phyloP scores from a whole-genome alignment of 352 stramenopile species.

The Phytophthora agathidicida region DNA sequence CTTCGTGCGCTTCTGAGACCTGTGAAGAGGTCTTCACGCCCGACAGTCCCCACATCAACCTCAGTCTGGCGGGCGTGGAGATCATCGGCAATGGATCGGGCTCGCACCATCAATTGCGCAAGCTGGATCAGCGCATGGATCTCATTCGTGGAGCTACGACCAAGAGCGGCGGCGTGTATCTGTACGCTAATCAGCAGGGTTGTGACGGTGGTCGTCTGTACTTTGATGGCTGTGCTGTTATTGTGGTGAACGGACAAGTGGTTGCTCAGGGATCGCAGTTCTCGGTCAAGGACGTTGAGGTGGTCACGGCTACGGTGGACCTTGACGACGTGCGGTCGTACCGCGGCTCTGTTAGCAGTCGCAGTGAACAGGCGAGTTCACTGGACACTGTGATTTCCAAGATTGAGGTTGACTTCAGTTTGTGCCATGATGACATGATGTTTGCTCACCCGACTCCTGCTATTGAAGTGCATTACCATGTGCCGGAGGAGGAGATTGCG shows the following conservation, averaged over 20 bases:
- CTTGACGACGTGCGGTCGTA: slow-evolving; percentile 98
- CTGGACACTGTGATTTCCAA: slow-evolving; percentile 71
- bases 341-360: slow-evolving; percentile 92
- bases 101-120: slow-evolving; percentile 97
- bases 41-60: slow-evolving; percentile 94
- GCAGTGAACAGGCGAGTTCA: slow-evolving; percentile 94
- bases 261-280: slow-evolving; percentile 98
- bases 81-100: slow-evolving; percentile 98
- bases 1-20: slow-evolving; percentile 92
- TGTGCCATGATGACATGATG: slow-evolving; percentile 68
- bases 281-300: slow-evolving; percentile 95
- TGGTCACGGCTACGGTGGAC: slow-evolving; percentile 97
- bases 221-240: slow-evolving; percentile 97
- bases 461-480: slow-evolving; percentile 82
- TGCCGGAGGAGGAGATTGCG: slow-evolving; percentile 97
- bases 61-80: slow-evolving; percentile 94
- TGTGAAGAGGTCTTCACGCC: slow-evolving; percentile 99
- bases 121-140: slow-evolving; percentile 92
- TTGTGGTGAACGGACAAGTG: slow-evolving; percentile 97
- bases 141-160: slow-evolving; percentile 91
- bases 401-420: slow-evolving; percentile 76
- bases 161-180: slow-evolving; percentile 98
- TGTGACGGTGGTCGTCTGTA: slow-evolving; percentile 97
- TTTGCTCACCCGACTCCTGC: slow-evolving; percentile 45
- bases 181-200: slow-evolving; percentile 98